These are phyloP conservation scores for Azolla pinnata DNA, from an alignment of 75 land plant species.

Conservation along the genomic window DNA sequence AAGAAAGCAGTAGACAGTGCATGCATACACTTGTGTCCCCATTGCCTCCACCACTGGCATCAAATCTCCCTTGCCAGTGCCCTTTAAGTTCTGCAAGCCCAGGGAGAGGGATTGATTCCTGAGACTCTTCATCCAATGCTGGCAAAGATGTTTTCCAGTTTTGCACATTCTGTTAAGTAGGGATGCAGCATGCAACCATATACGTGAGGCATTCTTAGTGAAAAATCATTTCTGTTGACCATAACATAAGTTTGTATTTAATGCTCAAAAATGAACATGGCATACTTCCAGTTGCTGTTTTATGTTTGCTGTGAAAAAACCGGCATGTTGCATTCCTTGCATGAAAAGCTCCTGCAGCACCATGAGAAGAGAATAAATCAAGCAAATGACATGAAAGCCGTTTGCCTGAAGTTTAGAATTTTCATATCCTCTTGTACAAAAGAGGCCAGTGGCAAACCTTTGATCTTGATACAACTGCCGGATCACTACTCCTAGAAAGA, in stretches of 20 bases:
- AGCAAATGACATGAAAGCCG: too few species aligned
- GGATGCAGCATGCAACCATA: too few species aligned
- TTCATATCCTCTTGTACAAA: too few species aligned
- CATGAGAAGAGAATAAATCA: too few species aligned
- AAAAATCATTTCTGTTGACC: not conserved
- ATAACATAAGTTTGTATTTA: not conserved
- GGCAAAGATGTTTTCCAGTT: too few species aligned
- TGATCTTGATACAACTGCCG: constrained; percentile 89
- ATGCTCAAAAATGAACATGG: not conserved
- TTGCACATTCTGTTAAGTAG: too few species aligned
- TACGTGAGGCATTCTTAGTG: too few species aligned
- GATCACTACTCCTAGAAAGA: constrained; percentile 91
- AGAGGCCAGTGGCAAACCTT: too few species aligned
- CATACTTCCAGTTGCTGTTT: constrained; percentile 70
- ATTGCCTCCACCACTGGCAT: constrained; percentile 99
- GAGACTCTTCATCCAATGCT: constrained; percentile 47
- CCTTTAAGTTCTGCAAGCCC: constrained; percentile 93
- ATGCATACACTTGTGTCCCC: constrained; percentile 78
- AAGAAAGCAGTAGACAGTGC: not conserved
- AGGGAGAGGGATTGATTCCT: constrained; percentile 74
- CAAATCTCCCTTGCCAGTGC: constrained; percentile 83
- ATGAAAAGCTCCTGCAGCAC: constrained; percentile 85
- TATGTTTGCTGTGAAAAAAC: constrained; percentile 52
- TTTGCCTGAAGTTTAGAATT: too few species aligned
- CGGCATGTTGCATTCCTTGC: constrained; percentile 67